Conservation (phyloP, 257 asterid genomes). For the Solanum acaule region DNA sequence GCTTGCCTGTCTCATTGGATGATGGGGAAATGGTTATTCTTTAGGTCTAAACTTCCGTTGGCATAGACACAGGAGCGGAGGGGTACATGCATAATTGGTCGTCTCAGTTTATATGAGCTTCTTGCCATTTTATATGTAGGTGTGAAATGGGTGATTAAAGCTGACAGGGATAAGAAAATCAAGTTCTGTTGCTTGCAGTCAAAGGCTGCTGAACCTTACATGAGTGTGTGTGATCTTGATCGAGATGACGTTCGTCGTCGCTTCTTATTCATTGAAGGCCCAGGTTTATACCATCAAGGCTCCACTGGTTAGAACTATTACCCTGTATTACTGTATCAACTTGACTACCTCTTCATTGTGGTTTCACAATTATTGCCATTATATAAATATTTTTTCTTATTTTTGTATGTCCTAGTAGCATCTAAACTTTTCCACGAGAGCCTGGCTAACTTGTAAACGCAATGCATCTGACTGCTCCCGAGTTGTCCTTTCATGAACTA, state of each 20-base stretch:
- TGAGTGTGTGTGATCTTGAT: conserved; percentile 49
- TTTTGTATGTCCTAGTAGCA: neutral
- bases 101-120: neutral
- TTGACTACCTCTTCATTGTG: neutral
- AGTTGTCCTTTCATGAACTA: neutral
- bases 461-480: neutral
- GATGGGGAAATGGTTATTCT: neutral
- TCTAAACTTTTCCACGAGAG: neutral
- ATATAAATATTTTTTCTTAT: neutral
- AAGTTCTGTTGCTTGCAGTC: conserved; percentile 92
- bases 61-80: neutral
- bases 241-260: conserved; percentile 72
- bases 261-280: conserved; percentile 76
- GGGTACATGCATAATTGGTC: neutral
- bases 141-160: conserved; percentile 68
- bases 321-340: neutral
- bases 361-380: neutral
- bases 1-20: neutral
- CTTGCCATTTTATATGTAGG: conserved; percentile 34
- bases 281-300: conserved; percentile 76
- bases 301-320: conserved; percentile 47
- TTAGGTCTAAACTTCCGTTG: neutral
- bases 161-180: conserved; percentile 66
- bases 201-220: conserved; percentile 85
- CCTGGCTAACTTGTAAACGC: neutral